These are phyloP conservation scores for Globisporangium middletonii DNA, from an alignment of 352 stramenopile genomes.

Conservation along the genomic window DNA sequence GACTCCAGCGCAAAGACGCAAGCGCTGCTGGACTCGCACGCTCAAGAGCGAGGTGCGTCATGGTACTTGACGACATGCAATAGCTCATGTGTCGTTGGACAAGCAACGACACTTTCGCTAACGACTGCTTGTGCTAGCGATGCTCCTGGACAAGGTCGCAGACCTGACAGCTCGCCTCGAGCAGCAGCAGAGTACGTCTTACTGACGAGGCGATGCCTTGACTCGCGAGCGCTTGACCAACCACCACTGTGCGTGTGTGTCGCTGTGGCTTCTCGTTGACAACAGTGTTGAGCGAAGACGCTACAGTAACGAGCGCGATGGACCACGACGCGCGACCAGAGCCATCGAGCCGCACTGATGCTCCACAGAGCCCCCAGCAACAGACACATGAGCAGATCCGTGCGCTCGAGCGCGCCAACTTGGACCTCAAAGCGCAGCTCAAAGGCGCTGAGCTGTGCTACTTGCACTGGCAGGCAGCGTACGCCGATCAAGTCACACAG, in stretches of 20 bases:
- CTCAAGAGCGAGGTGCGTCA: slow-evolving; percentile 7
- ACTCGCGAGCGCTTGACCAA: no score
- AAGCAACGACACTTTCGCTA: neutral
- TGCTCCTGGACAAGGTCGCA: neutral
- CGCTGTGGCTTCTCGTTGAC: no score
- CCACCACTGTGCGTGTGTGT: no score
- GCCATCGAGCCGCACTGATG: no score
- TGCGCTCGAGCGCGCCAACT: slow-evolving; percentile 11
- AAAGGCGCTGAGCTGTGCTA: slow-evolving; percentile 34
- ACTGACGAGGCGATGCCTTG: no score
- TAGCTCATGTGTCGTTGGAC: neutral
- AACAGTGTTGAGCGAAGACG: neutral
- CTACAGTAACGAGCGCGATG: neutral
- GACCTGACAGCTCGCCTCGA: neutral
- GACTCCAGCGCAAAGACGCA: slow-evolving; percentile 25
- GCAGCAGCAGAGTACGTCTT: neutral
- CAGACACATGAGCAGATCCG: neutral
- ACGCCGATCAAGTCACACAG: slow-evolving; percentile 24
- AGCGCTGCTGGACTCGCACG: slow-evolving; percentile 3
- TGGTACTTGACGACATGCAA: no score
- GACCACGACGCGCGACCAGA: no score
- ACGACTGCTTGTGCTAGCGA: neutral
- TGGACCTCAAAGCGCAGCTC: slow-evolving; percentile 26
- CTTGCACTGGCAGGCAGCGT: slow-evolving; percentile 31
- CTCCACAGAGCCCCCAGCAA: neutral